phyloP scores from a whole-genome alignment of 169 alveolate species.

The Blepharisma undulans region DNA sequence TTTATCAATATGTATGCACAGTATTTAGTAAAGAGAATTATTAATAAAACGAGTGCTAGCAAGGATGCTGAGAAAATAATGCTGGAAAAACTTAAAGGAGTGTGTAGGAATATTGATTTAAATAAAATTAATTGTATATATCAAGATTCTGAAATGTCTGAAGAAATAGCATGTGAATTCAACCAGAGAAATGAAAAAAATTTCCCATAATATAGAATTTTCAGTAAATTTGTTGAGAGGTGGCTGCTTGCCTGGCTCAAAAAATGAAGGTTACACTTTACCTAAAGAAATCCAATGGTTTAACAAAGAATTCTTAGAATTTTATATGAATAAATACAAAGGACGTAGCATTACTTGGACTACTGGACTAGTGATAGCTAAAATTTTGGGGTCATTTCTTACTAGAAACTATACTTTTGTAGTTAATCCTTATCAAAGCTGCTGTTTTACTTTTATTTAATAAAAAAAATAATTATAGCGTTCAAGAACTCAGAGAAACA shows the following conservation, averaged over 20 bases:
- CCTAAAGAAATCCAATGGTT: conserved; percentile 44
- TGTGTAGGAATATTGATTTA: conserved; percentile 53
- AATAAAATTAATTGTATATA: no score
- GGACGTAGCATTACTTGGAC: conserved; percentile 59
- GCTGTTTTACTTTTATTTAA: conserved; percentile 53
- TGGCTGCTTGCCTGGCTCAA: conserved; percentile 67
- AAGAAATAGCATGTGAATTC: no score
- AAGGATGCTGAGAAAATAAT: conserved; percentile 53
- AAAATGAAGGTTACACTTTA: conserved; percentile 51
- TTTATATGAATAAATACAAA: conserved; percentile 51
- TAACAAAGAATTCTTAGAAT: conserved; percentile 38
- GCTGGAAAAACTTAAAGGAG: conserved; percentile 58
- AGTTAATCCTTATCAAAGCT: conserved; percentile 50
- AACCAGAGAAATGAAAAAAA: conserved; percentile 56
- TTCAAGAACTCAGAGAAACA: conserved; percentile 45
- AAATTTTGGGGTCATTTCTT: conserved; percentile 25
- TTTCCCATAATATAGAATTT: conserved; percentile 29
- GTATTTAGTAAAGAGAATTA: conserved; percentile 41
- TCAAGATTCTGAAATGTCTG: no score
- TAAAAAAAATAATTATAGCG: conserved; percentile 25
- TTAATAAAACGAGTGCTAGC: conserved; percentile 49
- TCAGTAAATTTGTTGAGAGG: conserved; percentile 51
- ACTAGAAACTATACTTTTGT: conserved; percentile 45
- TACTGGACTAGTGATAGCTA: conserved; percentile 38
- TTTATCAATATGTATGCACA: conserved; percentile 56